Base-by-base conservation (phyloP, 2,329 filamentous ascomycete genomes). In the Diaporthe australafricana region DNA sequence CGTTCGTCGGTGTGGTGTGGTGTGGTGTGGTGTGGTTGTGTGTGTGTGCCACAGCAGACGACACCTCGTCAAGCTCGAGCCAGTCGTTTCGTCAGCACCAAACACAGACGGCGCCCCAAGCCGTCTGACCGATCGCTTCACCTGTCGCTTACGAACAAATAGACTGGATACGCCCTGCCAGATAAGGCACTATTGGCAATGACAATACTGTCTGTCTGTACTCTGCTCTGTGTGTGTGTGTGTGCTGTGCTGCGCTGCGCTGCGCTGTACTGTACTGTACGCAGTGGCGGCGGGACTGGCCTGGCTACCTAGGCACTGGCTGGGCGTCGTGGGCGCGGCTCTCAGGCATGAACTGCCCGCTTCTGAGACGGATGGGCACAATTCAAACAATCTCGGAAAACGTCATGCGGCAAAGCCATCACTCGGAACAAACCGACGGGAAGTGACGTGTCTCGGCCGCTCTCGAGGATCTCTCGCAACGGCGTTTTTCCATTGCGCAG, bases 361-460 rank as follows among this genome's bases (percentile, higher is more conserved):
- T 27, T 57, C 67, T 50, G 67, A 60, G 53, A 60, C 53, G 53
- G 42, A 60, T 50, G 42, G 30, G 60, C 30, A 65, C 60, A 48
- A 42, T 48, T 50, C 60, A 30, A 17, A 17, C 32, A 50, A 52
- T 57, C 42, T 40, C 20, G 38, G 30, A 60, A 45, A 50, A 55
- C 52, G 66, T 55, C 53, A 60, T 56, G 67, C 53, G 27, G 20
- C 53, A 47, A 69, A 50, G n/a, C 22, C 56, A 30, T 48, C 53
- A 35, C 53, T 69, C 67, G 40, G 42, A 60, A 69, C 52, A 25
- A 45, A 68, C 67, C n/a, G 53, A 48, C 53, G 67, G 53, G 67
- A 60, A 45, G 67, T 69, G 67, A 69, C 67, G 67, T 69, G 67
- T 69, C 67, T 60, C 42, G 47, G 30, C 56, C 20, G 38, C 56